Base-by-base conservation (phyloP, 2,329 filamentous ascomycete species). In the Ophiostoma quercus region DNA sequence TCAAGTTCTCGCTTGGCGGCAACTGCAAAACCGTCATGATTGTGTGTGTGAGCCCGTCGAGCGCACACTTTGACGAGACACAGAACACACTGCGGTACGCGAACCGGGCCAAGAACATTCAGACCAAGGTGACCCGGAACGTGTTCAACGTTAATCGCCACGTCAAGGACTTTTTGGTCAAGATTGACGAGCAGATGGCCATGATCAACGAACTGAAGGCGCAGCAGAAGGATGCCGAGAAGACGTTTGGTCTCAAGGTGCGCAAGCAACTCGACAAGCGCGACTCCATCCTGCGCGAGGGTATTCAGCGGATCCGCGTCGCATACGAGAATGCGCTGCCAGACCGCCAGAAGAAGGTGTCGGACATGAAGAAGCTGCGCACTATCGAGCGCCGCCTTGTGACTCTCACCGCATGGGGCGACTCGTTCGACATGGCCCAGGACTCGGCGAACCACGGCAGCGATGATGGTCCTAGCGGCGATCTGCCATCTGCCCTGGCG, bases 1-100 rank as follows among this genome's bases (percentile, higher is more conserved):
- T 99, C 69, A 99, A 99, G 76, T 99, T 99, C 80, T 97, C 94
- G 0, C 87, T 99, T 0, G 95, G 95, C 39, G 95, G 95, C 2
- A 99, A 99, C 79, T 99, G 95, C 84, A 96, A 94, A 80, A 99
- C 95, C 0, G 95, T 99, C 78, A 99, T 99, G 95, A 98, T 99
- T 78, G 95, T 99, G 34, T 99, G 95, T 76, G 92, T 99, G 69
- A 97, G 94, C 75, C 95, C 95, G 1, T 97, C 93, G 0, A 98
- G 95, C 76, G 91, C 92, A 5, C 95, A 99, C 80, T 99, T 95
- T 75, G 95, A 99, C 79, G 95, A 99, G 80, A 97, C 94, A 0
- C 95, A 99, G 76, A 99, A 99, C 79, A 99, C 95, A 0, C 84
- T 99, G 22, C 91, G 96, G 75, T 99, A 99, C 77, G 95, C 95